phyloP scores from a whole-genome alignment of 768 basidiomycete species.

The Mycena sanguinolenta region DNA sequence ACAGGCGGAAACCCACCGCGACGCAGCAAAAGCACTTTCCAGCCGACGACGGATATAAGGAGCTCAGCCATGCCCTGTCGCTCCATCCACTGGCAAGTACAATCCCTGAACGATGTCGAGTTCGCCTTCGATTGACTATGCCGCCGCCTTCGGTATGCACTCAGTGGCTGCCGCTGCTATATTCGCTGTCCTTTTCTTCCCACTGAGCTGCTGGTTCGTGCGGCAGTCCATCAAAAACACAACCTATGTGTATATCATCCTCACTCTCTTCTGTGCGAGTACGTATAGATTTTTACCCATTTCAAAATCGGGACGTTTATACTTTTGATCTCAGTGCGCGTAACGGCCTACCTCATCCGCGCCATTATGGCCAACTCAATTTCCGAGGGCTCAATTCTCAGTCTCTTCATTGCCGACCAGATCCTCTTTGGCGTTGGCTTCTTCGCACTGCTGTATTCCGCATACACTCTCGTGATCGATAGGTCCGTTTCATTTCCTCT shows the following conservation, averaged over 20 bases:
- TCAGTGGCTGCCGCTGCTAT: conserved; percentile 51
- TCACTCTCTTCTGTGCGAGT: conserved; percentile 57
- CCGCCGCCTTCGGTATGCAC: conserved; percentile 47
- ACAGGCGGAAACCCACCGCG: too few species aligned
- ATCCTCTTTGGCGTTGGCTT: conserved; percentile 58
- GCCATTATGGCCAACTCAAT: conserved; percentile 50
- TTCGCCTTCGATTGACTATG: conserved; percentile 43
- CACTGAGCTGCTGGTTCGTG: conserved; percentile 47
- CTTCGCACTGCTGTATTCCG: conserved; percentile 57
- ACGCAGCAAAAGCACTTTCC: too few species aligned
- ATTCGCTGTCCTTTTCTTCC: conserved; percentile 52
- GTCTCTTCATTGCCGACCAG: conserved; percentile 53
- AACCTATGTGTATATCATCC: conserved; percentile 51
- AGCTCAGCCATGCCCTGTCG: background rate
- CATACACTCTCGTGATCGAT: conserved; percentile 57
- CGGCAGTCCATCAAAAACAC: conserved; percentile 46
- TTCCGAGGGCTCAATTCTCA: conserved; percentile 47
- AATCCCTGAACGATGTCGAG: background rate
- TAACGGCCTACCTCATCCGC: conserved; percentile 56
- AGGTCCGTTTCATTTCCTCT: too few species aligned
- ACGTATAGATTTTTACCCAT: conserved; percentile 28
- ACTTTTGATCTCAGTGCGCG: conserved; percentile 49
- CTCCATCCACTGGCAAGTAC: background rate
- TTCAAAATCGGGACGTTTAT: background rate
- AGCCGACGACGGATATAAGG: too few species aligned